Conservation (phyloP, 2,329 filamentous ascomycete genomes). For the Epichloe glyceriae region DNA sequence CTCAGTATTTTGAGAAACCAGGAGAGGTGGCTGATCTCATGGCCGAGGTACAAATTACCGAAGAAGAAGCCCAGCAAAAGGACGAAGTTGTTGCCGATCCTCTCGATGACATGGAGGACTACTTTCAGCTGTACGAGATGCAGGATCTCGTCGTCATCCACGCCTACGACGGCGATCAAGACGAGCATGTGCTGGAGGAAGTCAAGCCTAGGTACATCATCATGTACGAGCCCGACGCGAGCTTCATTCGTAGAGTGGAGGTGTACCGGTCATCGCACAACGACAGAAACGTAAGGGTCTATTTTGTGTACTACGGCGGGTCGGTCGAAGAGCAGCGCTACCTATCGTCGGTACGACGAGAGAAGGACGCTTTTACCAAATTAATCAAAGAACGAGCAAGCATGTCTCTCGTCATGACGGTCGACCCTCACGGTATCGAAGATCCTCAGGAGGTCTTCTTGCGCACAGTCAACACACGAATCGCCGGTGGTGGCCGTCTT, state of each 20-base stretch:
- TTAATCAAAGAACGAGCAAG: constrained; percentile 86
- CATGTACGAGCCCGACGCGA: constrained; percentile 95
- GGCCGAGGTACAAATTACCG: constrained; percentile 70
- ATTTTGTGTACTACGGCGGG: constrained; percentile 91
- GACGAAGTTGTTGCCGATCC: constrained; percentile 63
- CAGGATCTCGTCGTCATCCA: constrained; percentile 79
- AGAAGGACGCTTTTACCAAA: constrained; percentile 92
- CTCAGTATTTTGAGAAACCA: constrained; percentile 70
- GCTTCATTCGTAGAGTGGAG: constrained; percentile 88
- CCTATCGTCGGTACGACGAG: constrained; percentile 74
- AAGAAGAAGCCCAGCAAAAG: constrained; percentile 63
- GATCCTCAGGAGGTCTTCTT: constrained; percentile 87
- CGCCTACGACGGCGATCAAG: constrained; percentile 88
- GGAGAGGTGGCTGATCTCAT: constrained; percentile 71
- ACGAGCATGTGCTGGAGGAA: constrained; percentile 93
- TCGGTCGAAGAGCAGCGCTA: constrained; percentile 95
- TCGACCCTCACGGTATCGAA: constrained; percentile 53
- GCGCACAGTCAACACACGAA: constrained; percentile 89
- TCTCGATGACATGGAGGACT: constrained; percentile 82
- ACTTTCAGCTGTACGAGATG: constrained; percentile 85
- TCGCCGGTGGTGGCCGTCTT: constrained; percentile 81
- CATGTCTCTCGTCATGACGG: constrained; percentile 81
- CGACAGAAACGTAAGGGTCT: constrained; percentile 78
- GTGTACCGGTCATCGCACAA: constrained; percentile 92
- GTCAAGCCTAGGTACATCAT: constrained; percentile 87